Evolutionary conservation across 2,329 filamentous ascomycete species (phyloP), one percentile per base, ranked within the genome.

Genomic region (Aureobasidium sp.): DNA sequence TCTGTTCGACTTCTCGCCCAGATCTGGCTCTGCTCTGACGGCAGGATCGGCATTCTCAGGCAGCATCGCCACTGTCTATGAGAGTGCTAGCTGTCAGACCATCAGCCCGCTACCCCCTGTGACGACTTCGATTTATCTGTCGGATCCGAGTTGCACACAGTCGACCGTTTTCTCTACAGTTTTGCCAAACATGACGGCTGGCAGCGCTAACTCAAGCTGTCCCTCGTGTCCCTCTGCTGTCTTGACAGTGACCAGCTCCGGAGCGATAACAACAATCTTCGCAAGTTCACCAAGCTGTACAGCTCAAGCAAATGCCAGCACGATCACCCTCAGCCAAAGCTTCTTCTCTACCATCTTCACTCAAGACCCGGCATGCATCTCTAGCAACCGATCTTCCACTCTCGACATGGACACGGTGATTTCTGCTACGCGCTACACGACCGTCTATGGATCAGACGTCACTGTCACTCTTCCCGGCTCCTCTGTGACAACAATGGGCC

Each of bases 391-490:
- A 19, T 51, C 48, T 14, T 41, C 38, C 3, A 11, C 37, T 3
- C 11, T 30, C 24, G 19, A 17, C 2, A 30, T 40, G 35, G 25
- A 51, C 19, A 21, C 17, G 5, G 14, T 25, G 4, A 32, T 51
- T 6, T 41, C 35, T 2, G 48, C 35, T 8, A 40, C 37, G n/a
- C 35, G 48, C 2, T 51, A 41, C 19, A 51, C 48, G 12, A 51
- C 48, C 3, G 17, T 51, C 6, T 51, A 51, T 7, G 35, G 37
- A n/a, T 14, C 37, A 10, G 37, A 51, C 6, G 37, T 51, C 24
- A 51, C 48, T 4, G 37, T 51, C n/a, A 51, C 48, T 1, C 22
- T 51, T 8, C 27, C 48, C 11, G 37, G 37, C 7, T 29, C 37
- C 6, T 40, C 35, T 0, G n/a, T 32, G 24, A 51, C 48, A 8